These are phyloP conservation scores for Ceratocystis colombiana DNA, from an alignment of 2,329 filamentous ascomycete species.

Conservation along the genomic window DNA sequence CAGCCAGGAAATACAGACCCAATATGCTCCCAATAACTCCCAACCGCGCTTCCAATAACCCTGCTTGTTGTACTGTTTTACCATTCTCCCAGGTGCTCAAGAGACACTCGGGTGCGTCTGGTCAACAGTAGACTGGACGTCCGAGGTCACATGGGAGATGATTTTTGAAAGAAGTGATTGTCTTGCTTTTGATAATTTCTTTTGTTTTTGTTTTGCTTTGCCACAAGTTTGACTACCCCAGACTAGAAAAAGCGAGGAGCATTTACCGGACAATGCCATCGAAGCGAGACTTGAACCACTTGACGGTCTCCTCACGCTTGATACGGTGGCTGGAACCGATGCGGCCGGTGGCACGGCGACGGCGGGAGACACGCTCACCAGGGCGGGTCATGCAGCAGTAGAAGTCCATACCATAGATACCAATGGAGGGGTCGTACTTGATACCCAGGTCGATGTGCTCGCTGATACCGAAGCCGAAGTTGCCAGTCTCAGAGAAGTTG, in stretches of 20 bases:
- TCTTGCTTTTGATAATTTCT: slow-evolving; percentile 23
- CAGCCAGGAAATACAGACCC: slow-evolving; percentile 33
- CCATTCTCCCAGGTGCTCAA: slow-evolving; percentile 26
- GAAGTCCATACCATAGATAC: slow-evolving; percentile 99
- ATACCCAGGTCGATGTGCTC: slow-evolving; percentile 99
- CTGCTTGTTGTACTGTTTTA: slow-evolving; percentile 29
- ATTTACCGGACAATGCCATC: slow-evolving; percentile 97
- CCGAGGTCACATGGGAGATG: slow-evolving; percentile 25
- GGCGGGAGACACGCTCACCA: slow-evolving; percentile 94
- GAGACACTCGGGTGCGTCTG: slow-evolving; percentile 24
- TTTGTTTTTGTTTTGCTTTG: slow-evolving; percentile 23
- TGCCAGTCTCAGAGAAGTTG: slow-evolving; percentile 99
- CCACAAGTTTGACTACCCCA: no score
- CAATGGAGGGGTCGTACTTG: slow-evolving; percentile 98
- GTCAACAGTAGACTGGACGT: slow-evolving; percentile 22
- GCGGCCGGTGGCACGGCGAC: slow-evolving; percentile 76
- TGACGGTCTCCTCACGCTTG: slow-evolving; percentile 88
- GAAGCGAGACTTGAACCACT: slow-evolving; percentile 88
- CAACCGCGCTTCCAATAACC: slow-evolving; percentile 25
- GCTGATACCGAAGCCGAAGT: slow-evolving; percentile 99
- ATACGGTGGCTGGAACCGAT: slow-evolving; percentile 87
- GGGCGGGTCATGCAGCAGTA: slow-evolving; percentile 99
- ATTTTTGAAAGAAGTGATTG: slow-evolving; percentile 25
- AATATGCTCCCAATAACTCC: slow-evolving; percentile 30
- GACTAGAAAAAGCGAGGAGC: slow-evolving; percentile 27